Evolutionary conservation across 2,329 filamentous ascomycete genomes (phyloP).

Genomic region (Diplodia corticola): DNA sequence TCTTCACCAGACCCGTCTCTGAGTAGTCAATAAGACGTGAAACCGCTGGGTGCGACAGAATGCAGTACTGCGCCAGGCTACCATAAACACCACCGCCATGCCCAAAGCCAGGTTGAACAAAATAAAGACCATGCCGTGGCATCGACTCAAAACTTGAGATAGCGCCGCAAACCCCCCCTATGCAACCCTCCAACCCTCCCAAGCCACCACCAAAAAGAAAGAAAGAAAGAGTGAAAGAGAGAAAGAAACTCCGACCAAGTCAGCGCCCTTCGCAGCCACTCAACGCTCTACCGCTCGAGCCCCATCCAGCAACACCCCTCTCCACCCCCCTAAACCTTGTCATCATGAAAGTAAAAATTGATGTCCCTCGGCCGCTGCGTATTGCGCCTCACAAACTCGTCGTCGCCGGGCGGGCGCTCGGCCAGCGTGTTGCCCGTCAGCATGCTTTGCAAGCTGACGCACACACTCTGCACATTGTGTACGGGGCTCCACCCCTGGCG

Average conservation of each 20-base stretch:
- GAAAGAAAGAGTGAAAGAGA: no score
- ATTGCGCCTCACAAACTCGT: conserved; percentile 82
- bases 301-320: neutral
- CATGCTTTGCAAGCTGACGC: conserved; percentile 98
- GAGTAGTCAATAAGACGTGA: neutral
- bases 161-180: neutral
- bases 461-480: conserved; percentile 94
- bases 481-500: conserved; percentile 91
- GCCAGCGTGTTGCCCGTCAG: conserved; percentile 90
- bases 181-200: no score
- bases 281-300: no score
- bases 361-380: conserved; percentile 81
- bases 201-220: neutral
- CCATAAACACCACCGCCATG: conserved; percentile 12
- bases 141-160: neutral
- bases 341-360: conserved; percentile 91
- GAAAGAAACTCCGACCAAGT: no score
- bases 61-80: neutral
- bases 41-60: neutral
- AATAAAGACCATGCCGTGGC: neutral
- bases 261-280: neutral
- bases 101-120: neutral
- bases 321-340: conserved; percentile 52
- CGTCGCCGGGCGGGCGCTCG: conserved; percentile 86
- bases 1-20: no score